These are phyloP conservation scores for Diutina mesorugosa DNA, from an alignment of 1,139 yeast species.

Conservation along the genomic window DNA sequence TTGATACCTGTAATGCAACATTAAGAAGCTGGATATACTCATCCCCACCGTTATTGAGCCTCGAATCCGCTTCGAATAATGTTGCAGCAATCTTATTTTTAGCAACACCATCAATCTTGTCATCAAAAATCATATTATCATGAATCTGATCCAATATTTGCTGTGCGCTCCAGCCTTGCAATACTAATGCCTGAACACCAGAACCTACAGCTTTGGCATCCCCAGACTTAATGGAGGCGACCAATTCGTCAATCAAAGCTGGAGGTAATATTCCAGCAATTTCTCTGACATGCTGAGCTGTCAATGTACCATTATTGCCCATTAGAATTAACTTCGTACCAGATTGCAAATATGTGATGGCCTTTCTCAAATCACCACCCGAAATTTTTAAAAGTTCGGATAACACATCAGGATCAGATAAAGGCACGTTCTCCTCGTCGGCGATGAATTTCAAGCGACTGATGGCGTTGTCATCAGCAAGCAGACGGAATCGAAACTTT, in stretches of 20 bases:
- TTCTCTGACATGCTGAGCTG: slow-evolving; percentile 43
- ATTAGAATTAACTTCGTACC: slow-evolving; percentile 51
- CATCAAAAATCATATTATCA: slow-evolving; percentile 52
- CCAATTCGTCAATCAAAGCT: slow-evolving; percentile 30
- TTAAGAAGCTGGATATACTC: slow-evolving; percentile 79
- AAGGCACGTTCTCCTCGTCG: slow-evolving; percentile 34
- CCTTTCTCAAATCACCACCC: slow-evolving; percentile 85
- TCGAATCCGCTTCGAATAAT: slow-evolving; percentile 64
- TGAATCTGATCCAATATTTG: slow-evolving; percentile 74
- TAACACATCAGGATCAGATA: slow-evolving; percentile 38
- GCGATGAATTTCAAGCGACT: slow-evolving; percentile 52
- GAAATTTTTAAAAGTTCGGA: slow-evolving; percentile 51
- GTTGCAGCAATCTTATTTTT: slow-evolving; percentile 55
- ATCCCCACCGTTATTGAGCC: slow-evolving; percentile 76
- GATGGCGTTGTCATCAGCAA: slow-evolving; percentile 62
- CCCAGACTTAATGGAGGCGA: slow-evolving; percentile 25
- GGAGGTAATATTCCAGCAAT: slow-evolving; percentile 79
- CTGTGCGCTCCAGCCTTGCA: slow-evolving; percentile 81
- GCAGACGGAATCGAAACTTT: slow-evolving; percentile 76
- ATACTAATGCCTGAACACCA: slow-evolving; percentile 41
- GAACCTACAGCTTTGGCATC: slow-evolving; percentile 24
- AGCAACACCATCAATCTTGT: slow-evolving; percentile 34
- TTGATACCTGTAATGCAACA: slow-evolving; percentile 46
- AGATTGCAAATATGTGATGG: slow-evolving; percentile 83
- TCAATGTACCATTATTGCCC: slow-evolving; percentile 13